phyloP scores from a whole-genome alignment of 2,329 filamentous ascomycete species.

The Claviceps humidiphila region DNA sequence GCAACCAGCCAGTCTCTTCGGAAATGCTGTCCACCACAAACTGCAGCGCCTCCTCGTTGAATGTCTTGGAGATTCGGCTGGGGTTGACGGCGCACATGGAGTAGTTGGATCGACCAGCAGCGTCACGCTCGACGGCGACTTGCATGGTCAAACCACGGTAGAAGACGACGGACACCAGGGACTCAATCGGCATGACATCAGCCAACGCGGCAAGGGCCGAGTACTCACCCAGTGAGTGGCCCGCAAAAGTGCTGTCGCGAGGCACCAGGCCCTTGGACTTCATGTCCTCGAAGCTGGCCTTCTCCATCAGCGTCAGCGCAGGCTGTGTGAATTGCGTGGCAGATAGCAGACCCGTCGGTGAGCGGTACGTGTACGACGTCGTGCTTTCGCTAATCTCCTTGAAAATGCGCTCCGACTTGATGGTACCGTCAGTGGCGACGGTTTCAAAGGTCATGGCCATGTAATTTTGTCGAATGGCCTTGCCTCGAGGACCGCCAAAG shows the following conservation, averaged over 20 bases:
- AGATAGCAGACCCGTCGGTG: slow-evolving; percentile 84
- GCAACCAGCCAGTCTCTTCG: slow-evolving; percentile 84
- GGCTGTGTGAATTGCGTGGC: slow-evolving; percentile 98
- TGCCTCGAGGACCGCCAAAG: slow-evolving; percentile 92
- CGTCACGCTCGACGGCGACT: slow-evolving; percentile 94
- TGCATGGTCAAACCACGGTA: slow-evolving; percentile 99
- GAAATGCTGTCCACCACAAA: slow-evolving; percentile 94
- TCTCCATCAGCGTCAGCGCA: slow-evolving; percentile 96
- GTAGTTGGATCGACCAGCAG: slow-evolving; percentile 87
- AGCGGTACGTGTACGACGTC: slow-evolving; percentile 92
- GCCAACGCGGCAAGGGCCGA: slow-evolving; percentile 90
- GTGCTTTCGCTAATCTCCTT: slow-evolving; percentile 92
- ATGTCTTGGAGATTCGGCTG: slow-evolving; percentile 94
- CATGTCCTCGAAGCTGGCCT: slow-evolving; percentile 99
- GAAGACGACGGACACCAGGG: slow-evolving; percentile 94
- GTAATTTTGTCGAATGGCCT: slow-evolving; percentile 96
- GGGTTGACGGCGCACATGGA: slow-evolving; percentile 99
- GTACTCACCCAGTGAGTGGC: slow-evolving; percentile 96
- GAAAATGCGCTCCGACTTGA: slow-evolving; percentile 99
- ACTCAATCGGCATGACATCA: slow-evolving; percentile 99
- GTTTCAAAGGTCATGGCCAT: slow-evolving; percentile 99
- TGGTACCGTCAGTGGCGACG: slow-evolving; percentile 77
- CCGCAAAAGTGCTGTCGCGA: slow-evolving; percentile 91
- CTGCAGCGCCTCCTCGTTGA: slow-evolving; percentile 93
- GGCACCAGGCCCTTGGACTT: slow-evolving; percentile 91